A percentile compares a stretch with the other conserved stretches of the same genome.
Conservation (phyloP, 2,329 filamentous ascomycete species). For the Cryphonectria radicalis region DNA sequence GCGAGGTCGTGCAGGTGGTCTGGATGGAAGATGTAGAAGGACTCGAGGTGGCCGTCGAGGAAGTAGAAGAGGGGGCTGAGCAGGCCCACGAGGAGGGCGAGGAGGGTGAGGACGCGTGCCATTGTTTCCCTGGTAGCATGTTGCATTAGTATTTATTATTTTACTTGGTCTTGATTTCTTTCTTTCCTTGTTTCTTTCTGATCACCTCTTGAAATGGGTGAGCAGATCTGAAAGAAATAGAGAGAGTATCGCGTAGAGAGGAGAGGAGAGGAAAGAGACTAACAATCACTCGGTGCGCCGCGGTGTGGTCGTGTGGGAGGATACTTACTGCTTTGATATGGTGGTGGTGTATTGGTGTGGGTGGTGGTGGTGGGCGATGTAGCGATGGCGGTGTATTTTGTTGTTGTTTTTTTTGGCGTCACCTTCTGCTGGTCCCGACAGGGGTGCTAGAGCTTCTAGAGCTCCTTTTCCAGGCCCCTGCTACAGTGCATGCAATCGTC, state of each 20-base stretch:
- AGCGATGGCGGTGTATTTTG: background rate
- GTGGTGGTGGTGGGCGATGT: background rate
- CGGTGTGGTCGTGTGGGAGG: background rate
- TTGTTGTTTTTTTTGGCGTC: too few species aligned
- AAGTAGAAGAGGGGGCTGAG: conserved; percentile 58
- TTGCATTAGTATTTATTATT: background rate
- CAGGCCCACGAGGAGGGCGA: conserved; percentile 59
- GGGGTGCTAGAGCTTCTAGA: background rate
- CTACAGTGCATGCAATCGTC: too few species aligned
- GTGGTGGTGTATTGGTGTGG: background rate
- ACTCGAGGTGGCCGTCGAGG: conserved; percentile 61
- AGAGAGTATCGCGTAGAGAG: background rate
- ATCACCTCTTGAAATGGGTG: background rate
- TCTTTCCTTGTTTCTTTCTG: background rate
- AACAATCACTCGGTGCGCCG: background rate
- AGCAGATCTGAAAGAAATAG: background rate
- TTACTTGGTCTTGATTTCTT: background rate
- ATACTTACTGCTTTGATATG: background rate
- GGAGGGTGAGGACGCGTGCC: conserved; percentile 49
- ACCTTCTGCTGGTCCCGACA: too few species aligned
- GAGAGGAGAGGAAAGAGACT: background rate
- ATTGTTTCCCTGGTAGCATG: background rate
- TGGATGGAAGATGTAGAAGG: conserved; percentile 77
- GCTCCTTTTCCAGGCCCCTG: background rate
- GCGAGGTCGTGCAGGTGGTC: conserved; percentile 71